phyloP scores from a whole-genome alignment of 2,329 filamentous ascomycete genomes.

The Pseudogymnoascus sp. region DNA sequence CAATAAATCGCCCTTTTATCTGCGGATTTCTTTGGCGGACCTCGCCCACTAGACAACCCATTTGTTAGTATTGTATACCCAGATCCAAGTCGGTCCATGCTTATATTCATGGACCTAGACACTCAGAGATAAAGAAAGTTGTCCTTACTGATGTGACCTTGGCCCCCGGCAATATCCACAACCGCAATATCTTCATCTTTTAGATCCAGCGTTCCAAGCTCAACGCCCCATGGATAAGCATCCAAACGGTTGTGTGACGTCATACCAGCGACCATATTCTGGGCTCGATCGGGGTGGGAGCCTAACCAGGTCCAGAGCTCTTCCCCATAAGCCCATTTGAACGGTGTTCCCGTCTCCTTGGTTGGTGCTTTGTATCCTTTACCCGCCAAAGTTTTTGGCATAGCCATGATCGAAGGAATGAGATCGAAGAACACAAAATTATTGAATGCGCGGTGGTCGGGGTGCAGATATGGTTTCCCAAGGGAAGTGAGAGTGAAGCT shows the following conservation, averaged over 20 bases:
- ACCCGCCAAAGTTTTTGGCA: constrained; percentile 19
- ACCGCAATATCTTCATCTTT: constrained; percentile 19
- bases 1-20: constrained; percentile 20
- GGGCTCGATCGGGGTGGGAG: constrained; percentile 19
- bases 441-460: constrained; percentile 21
- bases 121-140: not conserved
- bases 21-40: constrained; percentile 17
- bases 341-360: constrained; percentile 20
- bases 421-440: constrained; percentile 20
- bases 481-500: constrained; percentile 17
- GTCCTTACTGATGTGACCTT: constrained; percentile 17
- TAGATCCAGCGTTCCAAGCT: constrained; percentile 16
- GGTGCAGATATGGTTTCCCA: constrained; percentile 17
- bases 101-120: no score
- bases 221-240: constrained; percentile 17
- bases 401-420: constrained; percentile 20
- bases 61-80: not conserved
- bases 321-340: constrained; percentile 21
- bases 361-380: constrained; percentile 21
- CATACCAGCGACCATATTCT: constrained; percentile 22
- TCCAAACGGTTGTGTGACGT: constrained; percentile 17
- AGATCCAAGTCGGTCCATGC: not conserved
- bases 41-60: constrained; percentile 12
- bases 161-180: constrained; percentile 22
- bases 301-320: constrained; percentile 22